Base-by-base conservation (phyloP, 202 grass and related monocot species). In the Dendrocalamus latiflorus region DNA sequence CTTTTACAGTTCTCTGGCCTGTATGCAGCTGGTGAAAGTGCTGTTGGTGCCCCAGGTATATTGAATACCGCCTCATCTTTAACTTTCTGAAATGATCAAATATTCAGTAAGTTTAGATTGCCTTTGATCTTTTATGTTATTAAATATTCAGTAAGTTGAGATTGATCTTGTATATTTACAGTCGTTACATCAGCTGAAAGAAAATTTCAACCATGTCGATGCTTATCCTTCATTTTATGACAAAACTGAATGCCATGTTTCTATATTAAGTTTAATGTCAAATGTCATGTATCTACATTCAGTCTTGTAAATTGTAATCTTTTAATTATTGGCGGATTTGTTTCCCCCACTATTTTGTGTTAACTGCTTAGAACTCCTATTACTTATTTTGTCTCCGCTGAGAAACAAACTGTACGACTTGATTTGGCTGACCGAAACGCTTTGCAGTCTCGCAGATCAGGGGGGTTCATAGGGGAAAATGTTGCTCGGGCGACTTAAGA, bases 1-100 rank as follows among this genome's bases (percentile, higher is more conserved):
- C 9, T 57, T 90, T 84, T 93, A 43, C 87, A 99, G 96, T 92
- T 94, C 75, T 99, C 91, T 77, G 86, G 89, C 39, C 78, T 89
- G 62, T 93, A 92, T 88, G 89, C 89, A 42, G 87, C 82, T 88
- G 89, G 75, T 81, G 96, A 93, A 38, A 70, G 74, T 73, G 81
- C 66, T 64, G 74, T 80, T 84, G 85, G 85, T 89, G 82, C 81
- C 76, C 81, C 91, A 89, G 89, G 96, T 99, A 90, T 61, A 60
- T 57, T 87, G 51, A 81, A 79, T 83, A 11, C 65, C 18, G 16
- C 14, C 34, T 13, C 26, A 26, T 77, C 11, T 66, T 70, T 70
- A 56, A 33, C 25, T 58, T 86, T 41, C 43, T 77, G 44, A 55
- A 18, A 70, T 0, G 13, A 63, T 74, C 9, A 55, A 9, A 54